These are phyloP conservation scores for Pichia pseudocactophila DNA, from an alignment of 805 yeast species.

Conservation along the genomic window DNA sequence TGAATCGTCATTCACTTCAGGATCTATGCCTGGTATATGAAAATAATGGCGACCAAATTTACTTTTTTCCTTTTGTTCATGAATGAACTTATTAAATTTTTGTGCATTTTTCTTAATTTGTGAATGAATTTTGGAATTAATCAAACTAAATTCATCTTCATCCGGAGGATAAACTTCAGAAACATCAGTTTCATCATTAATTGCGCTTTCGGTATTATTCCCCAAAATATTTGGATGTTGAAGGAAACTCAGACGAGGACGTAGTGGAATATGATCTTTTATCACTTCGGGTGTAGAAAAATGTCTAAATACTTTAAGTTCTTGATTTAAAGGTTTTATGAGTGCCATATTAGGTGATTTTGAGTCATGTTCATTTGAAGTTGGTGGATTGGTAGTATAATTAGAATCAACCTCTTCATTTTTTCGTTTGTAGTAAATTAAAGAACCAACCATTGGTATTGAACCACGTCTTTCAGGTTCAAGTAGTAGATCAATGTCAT, in stretches of 20 bases:
- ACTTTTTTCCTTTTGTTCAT: neutral
- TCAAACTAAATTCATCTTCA: constrained; percentile 6
- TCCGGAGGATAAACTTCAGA: neutral
- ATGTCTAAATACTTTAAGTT: neutral
- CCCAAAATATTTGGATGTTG: too few relatives aligned
- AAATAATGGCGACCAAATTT: neutral
- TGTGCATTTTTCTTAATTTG: neutral
- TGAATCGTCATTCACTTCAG: neutral
- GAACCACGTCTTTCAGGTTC: constrained; percentile 13
- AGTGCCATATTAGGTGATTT: too few relatives aligned
- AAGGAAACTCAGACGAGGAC: too few relatives aligned
- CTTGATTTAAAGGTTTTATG: neutral
- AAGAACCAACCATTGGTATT: constrained; percentile 23
- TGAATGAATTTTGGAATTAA: constrained; percentile 5
- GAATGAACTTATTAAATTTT: neutral
- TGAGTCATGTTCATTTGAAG: neutral
- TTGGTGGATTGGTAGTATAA: neutral
- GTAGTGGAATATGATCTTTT: neutral
- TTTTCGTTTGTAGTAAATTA: constrained; percentile 19
- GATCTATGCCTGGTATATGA: constrained; percentile 6
- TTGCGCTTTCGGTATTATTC: too few relatives aligned
- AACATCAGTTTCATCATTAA: neutral
- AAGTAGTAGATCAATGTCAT: constrained; percentile 2
- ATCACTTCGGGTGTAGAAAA: neutral
- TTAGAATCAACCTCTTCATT: constrained; percentile 2